A percentile compares a stretch with the other conserved stretches of the same genome.
These are phyloP conservation scores for Elongisporangium anandrum DNA, from an alignment of 352 stramenopile genomes.

Conservation along the genomic window DNA sequence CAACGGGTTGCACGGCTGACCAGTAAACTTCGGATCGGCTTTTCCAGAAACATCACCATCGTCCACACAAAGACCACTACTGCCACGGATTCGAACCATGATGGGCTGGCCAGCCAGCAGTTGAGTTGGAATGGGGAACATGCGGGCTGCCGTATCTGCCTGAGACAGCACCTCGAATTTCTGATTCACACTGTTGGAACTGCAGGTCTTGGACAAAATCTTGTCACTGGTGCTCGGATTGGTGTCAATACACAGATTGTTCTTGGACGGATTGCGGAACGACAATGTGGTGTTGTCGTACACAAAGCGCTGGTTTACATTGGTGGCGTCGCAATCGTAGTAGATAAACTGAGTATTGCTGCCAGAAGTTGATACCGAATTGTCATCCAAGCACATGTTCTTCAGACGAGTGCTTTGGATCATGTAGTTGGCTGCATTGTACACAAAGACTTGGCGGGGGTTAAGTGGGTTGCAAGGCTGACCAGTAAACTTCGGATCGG, in stretches of 20 bases:
- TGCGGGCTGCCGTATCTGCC: background rate
- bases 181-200: too few relatives aligned
- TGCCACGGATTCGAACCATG: conserved; percentile 16
- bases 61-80: conserved; percentile 26
- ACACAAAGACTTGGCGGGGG: conserved; percentile 5
- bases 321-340: conserved; percentile 11
- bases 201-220: too few relatives aligned
- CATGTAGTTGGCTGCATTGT: background rate
- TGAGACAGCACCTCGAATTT: background rate
- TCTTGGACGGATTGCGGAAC: conserved; percentile 5
- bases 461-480: conserved; percentile 7
- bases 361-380: too few relatives aligned
- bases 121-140: conserved; percentile 4
- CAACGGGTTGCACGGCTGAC: conserved; percentile 16
- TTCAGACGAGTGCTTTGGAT: background rate
- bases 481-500: conserved; percentile 2
- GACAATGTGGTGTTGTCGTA: conserved; percentile 1
- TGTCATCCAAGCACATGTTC: background rate
- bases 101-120: conserved; percentile 14
- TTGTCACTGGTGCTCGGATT: background rate
- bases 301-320: conserved; percentile 19
- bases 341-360: too few relatives aligned
- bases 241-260: conserved; percentile 8
- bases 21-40: conserved; percentile 13
- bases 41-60: conserved; percentile 17